Evolutionary conservation across 176 grass and related monocot species (phyloP).

Genomic region (Lolium perenne): DNA sequence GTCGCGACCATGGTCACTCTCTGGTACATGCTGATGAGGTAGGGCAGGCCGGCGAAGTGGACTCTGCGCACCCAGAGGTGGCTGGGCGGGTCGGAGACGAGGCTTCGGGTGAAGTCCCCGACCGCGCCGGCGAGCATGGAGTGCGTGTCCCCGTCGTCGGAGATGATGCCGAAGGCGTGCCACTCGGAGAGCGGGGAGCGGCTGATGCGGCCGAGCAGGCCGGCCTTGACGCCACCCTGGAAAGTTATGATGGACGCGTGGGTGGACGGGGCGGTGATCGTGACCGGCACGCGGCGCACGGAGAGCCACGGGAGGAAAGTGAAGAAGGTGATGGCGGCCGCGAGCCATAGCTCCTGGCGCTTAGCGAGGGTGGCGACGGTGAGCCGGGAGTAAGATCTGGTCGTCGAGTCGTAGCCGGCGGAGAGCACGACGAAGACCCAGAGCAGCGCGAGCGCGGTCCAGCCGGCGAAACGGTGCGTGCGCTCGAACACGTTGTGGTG

Average conservation of each 20-base stretch:
- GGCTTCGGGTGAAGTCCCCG: slow-evolving; percentile 60
- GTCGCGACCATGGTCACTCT: slow-evolving; percentile 63
- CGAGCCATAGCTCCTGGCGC: slow-evolving; percentile 58
- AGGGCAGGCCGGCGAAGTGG: slow-evolving; percentile 65
- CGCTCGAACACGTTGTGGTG: slow-evolving; percentile 85
- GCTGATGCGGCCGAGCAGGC: slow-evolving; percentile 71
- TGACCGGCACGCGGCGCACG: slow-evolving; percentile 58
- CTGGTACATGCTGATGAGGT: slow-evolving; percentile 71
- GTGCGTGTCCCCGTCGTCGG: slow-evolving; percentile 37
- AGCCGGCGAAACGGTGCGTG: slow-evolving; percentile 72
- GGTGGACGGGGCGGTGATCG: slow-evolving; percentile 51
- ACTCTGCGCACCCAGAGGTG: slow-evolving; percentile 62
- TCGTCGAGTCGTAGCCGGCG: slow-evolving; percentile 42
- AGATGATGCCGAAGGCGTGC: slow-evolving; percentile 42
- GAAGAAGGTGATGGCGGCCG: slow-evolving; percentile 59
- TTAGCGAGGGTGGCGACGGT: slow-evolving; percentile 32
- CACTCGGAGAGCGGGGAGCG: slow-evolving; percentile 72
- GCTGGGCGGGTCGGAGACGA: slow-evolving; percentile 51
- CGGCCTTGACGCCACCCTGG: slow-evolving; percentile 52
- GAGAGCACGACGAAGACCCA: slow-evolving; percentile 68
- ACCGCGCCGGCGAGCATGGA: slow-evolving; percentile 73
- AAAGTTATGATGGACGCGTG: slow-evolving; percentile 70
- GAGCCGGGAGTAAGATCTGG: slow-evolving; percentile 52
- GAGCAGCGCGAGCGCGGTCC: slow-evolving; percentile 58
- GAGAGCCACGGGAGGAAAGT: slow-evolving; percentile 68